Conservation (phyloP, 2,329 filamentous ascomycete species). For the Alternaria conjuncta region DNA sequence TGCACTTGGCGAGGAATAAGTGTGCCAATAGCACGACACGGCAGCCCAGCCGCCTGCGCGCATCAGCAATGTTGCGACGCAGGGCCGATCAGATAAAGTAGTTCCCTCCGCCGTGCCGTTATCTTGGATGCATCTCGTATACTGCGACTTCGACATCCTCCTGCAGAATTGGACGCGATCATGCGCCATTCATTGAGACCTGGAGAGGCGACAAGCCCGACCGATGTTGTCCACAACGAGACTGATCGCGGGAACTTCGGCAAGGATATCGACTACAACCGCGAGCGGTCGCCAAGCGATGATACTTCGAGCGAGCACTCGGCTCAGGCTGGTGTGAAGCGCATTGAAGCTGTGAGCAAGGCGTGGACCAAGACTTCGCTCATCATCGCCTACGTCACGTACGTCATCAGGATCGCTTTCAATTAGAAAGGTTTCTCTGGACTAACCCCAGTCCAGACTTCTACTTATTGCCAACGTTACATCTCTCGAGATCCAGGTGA, state of each 20-base stretch:
- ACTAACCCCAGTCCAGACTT: constrained; percentile 31
- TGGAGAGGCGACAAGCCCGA: background rate
- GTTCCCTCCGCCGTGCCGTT: background rate
- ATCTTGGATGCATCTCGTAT: background rate
- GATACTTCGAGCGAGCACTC: constrained; percentile 11
- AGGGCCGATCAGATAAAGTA: constrained; percentile 13
- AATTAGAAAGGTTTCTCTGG: background rate
- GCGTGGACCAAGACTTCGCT: constrained; percentile 58
- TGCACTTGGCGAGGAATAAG: constrained; percentile 9
- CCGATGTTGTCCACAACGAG: background rate
- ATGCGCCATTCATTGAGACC: constrained; percentile 18
- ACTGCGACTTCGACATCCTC: background rate
- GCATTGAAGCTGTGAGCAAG: constrained; percentile 56
- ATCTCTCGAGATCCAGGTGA: constrained; percentile 71
- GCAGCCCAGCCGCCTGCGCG: background rate
- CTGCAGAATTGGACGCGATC: background rate
- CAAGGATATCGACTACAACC: constrained; percentile 10
- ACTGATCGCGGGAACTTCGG: constrained; percentile 8
- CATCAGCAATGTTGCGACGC: constrained; percentile 2
- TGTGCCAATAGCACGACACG: constrained; percentile 5
- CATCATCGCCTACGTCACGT: constrained; percentile 56
- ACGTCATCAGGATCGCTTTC: constrained; percentile 1
- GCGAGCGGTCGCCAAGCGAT: constrained; percentile 7
- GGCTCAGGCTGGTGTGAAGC: constrained; percentile 56
- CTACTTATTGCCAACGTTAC: constrained; percentile 69